Evolutionary conservation across 225 moss, liverwort and hornwort genomes (phyloP), one percentile per base, ranked within the genome.

Genomic region (Polytrichum formosum): DNA sequence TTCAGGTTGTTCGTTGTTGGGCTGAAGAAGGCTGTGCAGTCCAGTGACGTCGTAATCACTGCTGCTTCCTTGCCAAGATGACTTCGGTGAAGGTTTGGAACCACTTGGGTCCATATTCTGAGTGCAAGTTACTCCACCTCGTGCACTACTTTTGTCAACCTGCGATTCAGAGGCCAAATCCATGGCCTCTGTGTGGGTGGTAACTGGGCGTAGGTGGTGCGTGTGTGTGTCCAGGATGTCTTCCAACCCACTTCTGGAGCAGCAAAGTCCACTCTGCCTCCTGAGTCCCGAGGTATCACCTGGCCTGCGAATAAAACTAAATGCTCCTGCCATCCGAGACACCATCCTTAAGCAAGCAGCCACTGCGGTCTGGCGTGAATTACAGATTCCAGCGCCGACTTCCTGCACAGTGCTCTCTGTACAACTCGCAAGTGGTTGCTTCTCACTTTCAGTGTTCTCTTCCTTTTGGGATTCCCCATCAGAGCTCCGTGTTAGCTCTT

Each of bases 321-420:
- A 72, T 17, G 76, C 72, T 26, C 69, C 29, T 26, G 81, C 69
- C 1, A 94, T 4, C 69, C 68, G 73, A 27, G 82, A 89, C 71
- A 89, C 54, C 35, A 89, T 6, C 4, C 73, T 90, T 21, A 89
- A 79, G 31, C 83, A 86, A 71, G 55, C 74, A 23, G 74, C 6
- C 78, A 0, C 54, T 54, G 84, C 58, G 74, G 78, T 54, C 74
- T 76, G 29, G 1, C 27, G 5, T 60, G 83, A 77, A 74, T 69
- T 70, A 71, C 69, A 77, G 70, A 76, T 63, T 69, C 63, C 28
- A 65, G 67, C 20, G 67, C 18, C 58, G 26, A 23, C 7, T 61
- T 75, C 29, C 58, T 63, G 8, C 6, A 61, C 54, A 20, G 22
- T 0, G 13, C 0, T 19, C 0, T 46, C 46, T 16, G 46, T 46